Base-by-base conservation (phyloP, 495 filamentous ascomycete genomes). In the Podospora tetraspora region DNA sequence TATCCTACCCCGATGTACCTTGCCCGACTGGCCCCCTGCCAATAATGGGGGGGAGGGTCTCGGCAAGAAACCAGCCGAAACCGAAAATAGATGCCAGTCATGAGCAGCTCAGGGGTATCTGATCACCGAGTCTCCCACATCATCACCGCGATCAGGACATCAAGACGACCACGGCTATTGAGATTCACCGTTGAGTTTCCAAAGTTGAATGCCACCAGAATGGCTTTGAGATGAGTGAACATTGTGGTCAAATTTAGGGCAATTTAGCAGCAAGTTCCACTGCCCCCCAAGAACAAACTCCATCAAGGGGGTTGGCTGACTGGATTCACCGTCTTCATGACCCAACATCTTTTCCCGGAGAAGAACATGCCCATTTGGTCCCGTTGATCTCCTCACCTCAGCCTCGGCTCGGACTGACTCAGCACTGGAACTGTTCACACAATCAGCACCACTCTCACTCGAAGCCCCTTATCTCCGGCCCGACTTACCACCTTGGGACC, bases 401-500 rank as follows among this genome's bases (percentile, higher is more conserved):
- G 32, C 32, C 32, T 34, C 10, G 9, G 2, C 32, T 34, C 1
- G 11, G 12, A 34, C 32, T 13, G 32, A n/a, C 19, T 37, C 34
- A 71, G 67, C 70, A 69, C 10, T 68, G 32, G 67, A 71, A 69
- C 66, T 62, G 25, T 70, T 63, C 56, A 27, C 32, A 57, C 21
- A 59, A 19, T 59, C 21, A 21, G 13, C 10, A 60, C n/a, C 19
- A 58, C 10, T 43, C 29, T 30, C 34, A 16, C 24, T 19, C 5
- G 8, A 16, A 59, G 0, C 19, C 16, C 10, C 57, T 59, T 13
- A 19, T 23, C 58, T 23, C 24, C 25, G 34, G 10, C 22, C 3
- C 13, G 59, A 69, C 73, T 71, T 59, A 73, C 73, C 57, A 70
- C 69, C 30, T 37, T 60, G 1, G 73, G 71, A 3, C 73, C 73